Evolutionary conservation across 2,329 filamentous ascomycete genomes (phyloP), one percentile per base, ranked within the genome.

Genomic region (Colletotrichum sublineola): DNA sequence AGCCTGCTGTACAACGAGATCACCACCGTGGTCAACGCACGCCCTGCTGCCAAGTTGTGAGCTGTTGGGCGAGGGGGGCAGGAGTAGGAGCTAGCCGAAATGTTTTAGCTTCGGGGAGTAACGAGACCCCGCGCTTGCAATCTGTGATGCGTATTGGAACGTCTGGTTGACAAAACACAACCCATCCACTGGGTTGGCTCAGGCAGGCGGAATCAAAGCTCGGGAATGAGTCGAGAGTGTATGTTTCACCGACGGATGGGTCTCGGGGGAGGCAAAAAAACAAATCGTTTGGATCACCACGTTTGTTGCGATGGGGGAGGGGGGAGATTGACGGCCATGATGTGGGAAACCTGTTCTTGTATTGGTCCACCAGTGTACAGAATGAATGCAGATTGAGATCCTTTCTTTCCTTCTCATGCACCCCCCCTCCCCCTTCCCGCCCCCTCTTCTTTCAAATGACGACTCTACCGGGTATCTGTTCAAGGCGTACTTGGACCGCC

Each of bases 1-100:
- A 96, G 93, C 64, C 84, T 97, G 76, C 84, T 97, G 63, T 97
- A 97, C 84, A 94, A 96, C 78, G 94, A 96, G 82, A 96, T 97
- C 80, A 95, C 94, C 24, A 90, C 90, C 73, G 88, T 93, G 70
- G 93, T 93, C 74, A 83, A 86, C 71, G 87, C 90, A 8, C 82
- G 79, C 56, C 85, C 87, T 70, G 90, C 89, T 73, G 89, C 91
- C n/a, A 92, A 92, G 83, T 82, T 92, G 80, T 92, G 82, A 84
- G n/a, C 29, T 42, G 29, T 29, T 33, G 53, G 53, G 14, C 18
- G 36, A 48, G 44, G 8, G 24, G 20, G 9, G 38, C 38, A 24
- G 18, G 7, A 46, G 44, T 20, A 48, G 24, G 15, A 15, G 36
- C 50, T 55, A 42, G 20, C 29, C n/a, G 24, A 52, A 29, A 11